These are phyloP conservation scores for Dendrobium officinale DNA, from an alignment of 106 monocot genomes.

Conservation along the genomic window DNA sequence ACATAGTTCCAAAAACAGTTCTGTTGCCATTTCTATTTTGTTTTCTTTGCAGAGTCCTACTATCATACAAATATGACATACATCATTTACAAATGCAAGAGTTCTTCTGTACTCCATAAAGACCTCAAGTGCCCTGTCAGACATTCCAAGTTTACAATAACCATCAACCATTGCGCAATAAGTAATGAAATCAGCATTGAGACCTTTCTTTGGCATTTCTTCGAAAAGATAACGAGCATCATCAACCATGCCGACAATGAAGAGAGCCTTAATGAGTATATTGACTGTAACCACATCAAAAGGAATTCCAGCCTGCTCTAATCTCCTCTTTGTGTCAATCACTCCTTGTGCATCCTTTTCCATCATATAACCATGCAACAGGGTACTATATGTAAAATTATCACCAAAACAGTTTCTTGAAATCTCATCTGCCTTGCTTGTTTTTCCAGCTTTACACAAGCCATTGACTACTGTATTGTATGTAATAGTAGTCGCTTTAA, in stretches of 20 bases:
- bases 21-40: conserved; percentile 37
- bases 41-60: conserved; percentile 33
- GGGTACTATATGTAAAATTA: conserved; percentile 52
- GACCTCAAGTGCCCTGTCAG: conserved; percentile 34
- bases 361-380: conserved; percentile 56
- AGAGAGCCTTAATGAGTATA: conserved; percentile 56
- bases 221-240: conserved; percentile 53
- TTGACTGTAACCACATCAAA: conserved; percentile 51
- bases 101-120: conserved; percentile 35
- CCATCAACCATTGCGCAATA: conserved; percentile 44
- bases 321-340: conserved; percentile 38
- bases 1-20: conserved; percentile 51
- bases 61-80: conserved; percentile 37
- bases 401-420: conserved; percentile 36
- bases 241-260: conserved; percentile 46
- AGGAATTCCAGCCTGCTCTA: conserved; percentile 33
- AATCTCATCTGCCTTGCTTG: conserved; percentile 34
- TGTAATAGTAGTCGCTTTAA: conserved; percentile 31
- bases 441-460: conserved; percentile 55
- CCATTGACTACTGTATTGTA: conserved; percentile 69
- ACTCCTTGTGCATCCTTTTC: conserved; percentile 36
- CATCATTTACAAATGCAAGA: conserved; percentile 11
- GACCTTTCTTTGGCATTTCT: conserved; percentile 44
- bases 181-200: conserved; percentile 39
- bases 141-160: conserved; percentile 31